These are phyloP conservation scores for Salvia sclarea DNA, from an alignment of 305 asterid species.

Conservation along the genomic window DNA sequence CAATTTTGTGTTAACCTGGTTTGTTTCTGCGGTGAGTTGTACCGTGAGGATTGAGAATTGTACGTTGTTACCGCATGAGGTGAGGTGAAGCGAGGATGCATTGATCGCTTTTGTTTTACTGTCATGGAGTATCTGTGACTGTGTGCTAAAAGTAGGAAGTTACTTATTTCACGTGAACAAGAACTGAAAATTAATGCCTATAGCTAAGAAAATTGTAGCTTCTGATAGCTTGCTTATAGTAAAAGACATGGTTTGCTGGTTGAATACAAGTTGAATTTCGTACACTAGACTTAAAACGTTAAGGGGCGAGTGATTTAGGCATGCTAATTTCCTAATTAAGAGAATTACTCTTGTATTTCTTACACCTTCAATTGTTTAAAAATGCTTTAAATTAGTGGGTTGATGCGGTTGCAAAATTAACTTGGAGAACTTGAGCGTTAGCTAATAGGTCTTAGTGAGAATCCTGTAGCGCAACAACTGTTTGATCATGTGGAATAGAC, in stretches of 20 bases:
- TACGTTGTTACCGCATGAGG: conserved; percentile 19
- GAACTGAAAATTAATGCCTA: conserved; percentile 3
- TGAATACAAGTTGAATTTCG: conserved; percentile 10
- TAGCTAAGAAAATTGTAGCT: not conserved
- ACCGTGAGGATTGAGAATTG: conserved; percentile 33
- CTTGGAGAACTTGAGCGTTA: not conserved
- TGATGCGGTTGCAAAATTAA: not conserved
- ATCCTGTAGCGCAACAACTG: not conserved
- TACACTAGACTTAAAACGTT: not conserved
- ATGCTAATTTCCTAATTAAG: conserved; percentile 14
- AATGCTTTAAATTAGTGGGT: conserved; percentile 2
- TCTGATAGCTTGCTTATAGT: conserved; percentile 19
- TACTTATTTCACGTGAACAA: conserved; percentile 39
- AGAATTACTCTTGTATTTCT: not conserved
- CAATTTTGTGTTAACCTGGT: conserved; percentile 19
- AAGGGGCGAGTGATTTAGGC: not conserved
- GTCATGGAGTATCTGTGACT: conserved; percentile 42
- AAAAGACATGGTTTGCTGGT: conserved; percentile 3
- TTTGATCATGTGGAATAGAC: not conserved
- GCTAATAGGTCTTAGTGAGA: not conserved
- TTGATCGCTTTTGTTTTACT: conserved; percentile 15
- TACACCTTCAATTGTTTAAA: not conserved
- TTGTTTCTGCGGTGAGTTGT: conserved; percentile 36
- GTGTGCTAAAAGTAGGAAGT: conserved; percentile 24
- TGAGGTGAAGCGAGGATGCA: conserved; percentile 24